Conservation (phyloP, 768 basidiomycete genomes). For the Gloeostereum incarnatum region DNA sequence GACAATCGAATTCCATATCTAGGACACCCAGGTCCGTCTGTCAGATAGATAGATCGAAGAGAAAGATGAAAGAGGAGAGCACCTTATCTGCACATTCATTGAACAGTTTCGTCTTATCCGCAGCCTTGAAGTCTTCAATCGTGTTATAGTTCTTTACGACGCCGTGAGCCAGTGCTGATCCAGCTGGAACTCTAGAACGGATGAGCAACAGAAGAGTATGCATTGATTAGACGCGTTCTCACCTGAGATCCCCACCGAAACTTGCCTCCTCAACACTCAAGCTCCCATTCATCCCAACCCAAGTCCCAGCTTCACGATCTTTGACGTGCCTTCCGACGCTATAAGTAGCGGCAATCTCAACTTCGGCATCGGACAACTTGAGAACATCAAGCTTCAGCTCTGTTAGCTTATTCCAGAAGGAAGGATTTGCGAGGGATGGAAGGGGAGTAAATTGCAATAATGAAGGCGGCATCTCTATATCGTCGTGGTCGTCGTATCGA, state of each 20-base stretch:
- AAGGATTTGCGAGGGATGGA: constrained; percentile 77
- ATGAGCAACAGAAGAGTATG: constrained; percentile 5
- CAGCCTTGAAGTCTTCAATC: constrained; percentile 89
- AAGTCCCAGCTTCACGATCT: constrained; percentile 70
- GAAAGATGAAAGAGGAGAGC: neutral
- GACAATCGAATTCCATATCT: constrained; percentile 67
- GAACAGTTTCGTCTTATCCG: constrained; percentile 85
- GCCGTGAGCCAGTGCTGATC: constrained; percentile 49
- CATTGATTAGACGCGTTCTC: constrained; percentile 4
- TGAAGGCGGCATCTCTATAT: constrained; percentile 24
- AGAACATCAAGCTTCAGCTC: constrained; percentile 86
- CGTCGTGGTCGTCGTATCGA: too few species aligned
- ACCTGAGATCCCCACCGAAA: constrained; percentile 34
- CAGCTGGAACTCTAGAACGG: constrained; percentile 28
- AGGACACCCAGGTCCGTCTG: neutral
- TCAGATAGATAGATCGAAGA: constrained; percentile 1
- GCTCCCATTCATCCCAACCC: constrained; percentile 64
- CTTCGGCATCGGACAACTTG: constrained; percentile 63
- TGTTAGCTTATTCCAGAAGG: constrained; percentile 90
- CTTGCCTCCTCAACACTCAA: constrained; percentile 57
- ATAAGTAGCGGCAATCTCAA: constrained; percentile 61
- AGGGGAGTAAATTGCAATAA: constrained; percentile 89
- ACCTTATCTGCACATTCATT: constrained; percentile 64
- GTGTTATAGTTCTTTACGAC: constrained; percentile 93
- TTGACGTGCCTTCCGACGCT: constrained; percentile 58